Evolutionary conservation across 371 early-diverging fungal genomes (phyloP).

Genomic region (Globomyces sp.): DNA sequence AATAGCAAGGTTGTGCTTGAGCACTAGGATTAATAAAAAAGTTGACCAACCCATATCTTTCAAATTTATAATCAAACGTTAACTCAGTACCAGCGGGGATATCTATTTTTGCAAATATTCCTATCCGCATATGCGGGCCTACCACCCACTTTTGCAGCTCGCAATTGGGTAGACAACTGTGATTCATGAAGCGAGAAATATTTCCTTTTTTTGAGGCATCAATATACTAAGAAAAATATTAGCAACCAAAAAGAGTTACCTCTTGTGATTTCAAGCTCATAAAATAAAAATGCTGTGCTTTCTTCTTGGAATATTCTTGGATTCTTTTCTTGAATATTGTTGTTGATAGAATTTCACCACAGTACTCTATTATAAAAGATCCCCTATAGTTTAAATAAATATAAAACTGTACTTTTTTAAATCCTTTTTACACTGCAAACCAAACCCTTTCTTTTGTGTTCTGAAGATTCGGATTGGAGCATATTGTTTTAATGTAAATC

Average conservation of each 20-base stretch:
- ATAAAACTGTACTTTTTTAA: slow-evolving; percentile 55
- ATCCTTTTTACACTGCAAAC: slow-evolving; percentile 70
- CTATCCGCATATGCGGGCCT: slow-evolving; percentile 40
- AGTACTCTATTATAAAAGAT: slow-evolving; percentile 91
- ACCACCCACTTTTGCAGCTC: slow-evolving; percentile 57
- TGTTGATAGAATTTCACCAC: slow-evolving; percentile 89
- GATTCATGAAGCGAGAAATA: slow-evolving; percentile 63
- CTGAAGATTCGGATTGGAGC: slow-evolving; percentile 82
- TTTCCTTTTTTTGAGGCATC: slow-evolving; percentile 63
- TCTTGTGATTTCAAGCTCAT: slow-evolving; percentile 91
- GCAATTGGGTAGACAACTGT: slow-evolving; percentile 65
- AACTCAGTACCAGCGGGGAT: slow-evolving; percentile 53
- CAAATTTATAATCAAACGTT: slow-evolving; percentile 65
- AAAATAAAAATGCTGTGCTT: slow-evolving; percentile 93
- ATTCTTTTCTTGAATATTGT: slow-evolving; percentile 78
- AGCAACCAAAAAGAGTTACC: slow-evolving; percentile 38
- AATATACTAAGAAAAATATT: slow-evolving; percentile 51
- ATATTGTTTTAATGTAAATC: slow-evolving; percentile 82
- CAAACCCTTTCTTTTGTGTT: slow-evolving; percentile 90
- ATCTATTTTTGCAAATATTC: slow-evolving; percentile 51
- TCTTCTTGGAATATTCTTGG: slow-evolving; percentile 71
- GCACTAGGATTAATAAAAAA: slow-evolving; percentile 47
- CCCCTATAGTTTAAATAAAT: slow-evolving; percentile 20
- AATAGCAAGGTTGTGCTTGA: slow-evolving; percentile 88
- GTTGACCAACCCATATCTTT: slow-evolving; percentile 49